Conservation (phyloP, 2,329 filamentous ascomycete species). For the Aspergillus costaricaensis region DNA sequence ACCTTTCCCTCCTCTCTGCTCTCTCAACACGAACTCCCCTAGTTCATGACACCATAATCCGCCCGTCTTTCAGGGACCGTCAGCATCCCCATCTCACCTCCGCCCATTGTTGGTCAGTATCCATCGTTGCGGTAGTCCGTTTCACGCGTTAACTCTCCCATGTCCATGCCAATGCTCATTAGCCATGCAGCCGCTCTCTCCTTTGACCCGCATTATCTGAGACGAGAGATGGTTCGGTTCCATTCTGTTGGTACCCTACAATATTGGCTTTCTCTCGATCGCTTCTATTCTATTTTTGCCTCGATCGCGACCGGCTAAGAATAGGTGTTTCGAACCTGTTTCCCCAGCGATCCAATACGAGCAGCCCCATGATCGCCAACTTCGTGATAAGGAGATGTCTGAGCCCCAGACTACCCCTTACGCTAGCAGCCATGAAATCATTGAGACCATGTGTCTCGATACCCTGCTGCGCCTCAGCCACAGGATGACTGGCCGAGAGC, state of each 20-base stretch:
- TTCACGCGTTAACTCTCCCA: background rate
- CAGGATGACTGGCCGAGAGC: conserved; percentile 9
- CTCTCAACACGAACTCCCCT: background rate
- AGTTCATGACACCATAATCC: background rate
- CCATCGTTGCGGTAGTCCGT: background rate
- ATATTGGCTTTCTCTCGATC: background rate
- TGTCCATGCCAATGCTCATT: conserved; percentile 6
- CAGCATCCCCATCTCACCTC: background rate
- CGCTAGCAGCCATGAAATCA: background rate
- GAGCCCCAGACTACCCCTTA: conserved; percentile 20
- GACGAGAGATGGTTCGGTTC: conserved; percentile 14
- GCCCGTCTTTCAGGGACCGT: background rate
- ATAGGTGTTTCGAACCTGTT: conserved; percentile 10
- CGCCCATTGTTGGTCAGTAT: conserved; percentile 5
- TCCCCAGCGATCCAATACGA: background rate
- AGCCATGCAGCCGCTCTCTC: conserved; percentile 17
- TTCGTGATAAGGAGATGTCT: conserved; percentile 10
- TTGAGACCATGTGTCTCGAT: background rate
- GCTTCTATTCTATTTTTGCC: conserved; percentile 12
- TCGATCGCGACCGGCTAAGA: conserved; percentile 11
- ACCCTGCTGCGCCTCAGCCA: conserved; percentile 21
- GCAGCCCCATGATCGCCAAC: conserved; percentile 4
- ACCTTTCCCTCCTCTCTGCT: background rate
- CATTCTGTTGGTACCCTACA: conserved; percentile 20
- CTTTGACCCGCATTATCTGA: conserved; percentile 12